Percentiles rank a stretch among this genome's conserved stretches.
phyloP scores from a whole-genome alignment of 306 rosid genomes.

The Vigna nakashimae region DNA sequence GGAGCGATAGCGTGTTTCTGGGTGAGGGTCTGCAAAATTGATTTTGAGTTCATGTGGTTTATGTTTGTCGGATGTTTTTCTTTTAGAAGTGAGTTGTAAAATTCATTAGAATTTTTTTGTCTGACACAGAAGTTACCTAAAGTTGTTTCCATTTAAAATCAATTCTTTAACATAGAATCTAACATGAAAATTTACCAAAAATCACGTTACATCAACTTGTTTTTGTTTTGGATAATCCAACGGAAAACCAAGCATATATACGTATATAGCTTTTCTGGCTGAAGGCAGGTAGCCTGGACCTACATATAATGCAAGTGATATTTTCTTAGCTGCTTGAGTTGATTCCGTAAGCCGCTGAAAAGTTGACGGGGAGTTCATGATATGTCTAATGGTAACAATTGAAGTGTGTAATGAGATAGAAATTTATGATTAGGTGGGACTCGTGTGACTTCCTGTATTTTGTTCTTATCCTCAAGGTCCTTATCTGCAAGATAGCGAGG shows the following conservation, averaged over 20 bases:
- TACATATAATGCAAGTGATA: neutral
- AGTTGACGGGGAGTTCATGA: constrained; percentile 4
- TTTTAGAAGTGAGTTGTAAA: neutral
- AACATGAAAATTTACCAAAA: neutral
- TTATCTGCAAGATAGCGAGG: constrained; percentile 24
- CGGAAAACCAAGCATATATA: neutral
- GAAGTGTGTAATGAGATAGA: constrained; percentile 2
- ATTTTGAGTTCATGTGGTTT: neutral
- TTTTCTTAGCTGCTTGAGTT: constrained; percentile 12
- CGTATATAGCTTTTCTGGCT: neutral
- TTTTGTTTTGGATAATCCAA: neutral
- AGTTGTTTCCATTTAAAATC: neutral
- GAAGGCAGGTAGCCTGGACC: neutral
- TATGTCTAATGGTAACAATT: neutral
- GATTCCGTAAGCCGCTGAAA: constrained; percentile 10
- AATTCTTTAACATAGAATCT: neutral
- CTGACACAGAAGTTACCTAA: neutral
- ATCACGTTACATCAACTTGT: neutral
- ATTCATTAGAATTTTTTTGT: neutral
- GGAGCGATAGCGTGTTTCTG: neutral
- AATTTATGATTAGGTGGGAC: neutral
- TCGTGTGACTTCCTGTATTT: neutral
- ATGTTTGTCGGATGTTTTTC: neutral
- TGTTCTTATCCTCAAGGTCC: constrained; percentile 33
- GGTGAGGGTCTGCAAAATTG: neutral